phyloP scores from a whole-genome alignment of 2,329 filamentous ascomycete species.

The Penicillium sp. region DNA sequence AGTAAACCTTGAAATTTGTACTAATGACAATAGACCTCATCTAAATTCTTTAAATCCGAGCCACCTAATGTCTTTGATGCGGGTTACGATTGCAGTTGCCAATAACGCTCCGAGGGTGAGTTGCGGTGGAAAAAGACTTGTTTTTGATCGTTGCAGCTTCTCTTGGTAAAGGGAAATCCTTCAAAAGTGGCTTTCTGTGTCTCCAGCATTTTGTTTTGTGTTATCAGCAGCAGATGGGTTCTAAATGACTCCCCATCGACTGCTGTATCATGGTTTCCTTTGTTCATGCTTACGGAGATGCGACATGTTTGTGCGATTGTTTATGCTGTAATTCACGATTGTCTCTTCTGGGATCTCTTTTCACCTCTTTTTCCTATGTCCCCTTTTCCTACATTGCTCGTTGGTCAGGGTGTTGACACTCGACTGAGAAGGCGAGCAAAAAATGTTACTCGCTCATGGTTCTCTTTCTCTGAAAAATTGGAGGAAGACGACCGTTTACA shows the following conservation, averaged over 20 bases:
- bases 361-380: conserved; percentile 36
- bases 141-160: conserved; percentile 33
- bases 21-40: conserved; percentile 43
- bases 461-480: conserved; percentile 30
- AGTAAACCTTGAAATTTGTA: conserved; percentile 15
- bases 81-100: conserved; percentile 44
- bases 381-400: conserved; percentile 36
- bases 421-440: conserved; percentile 41
- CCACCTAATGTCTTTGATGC: conserved; percentile 39
- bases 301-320: conserved; percentile 43
- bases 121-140: conserved; percentile 32
- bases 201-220: conserved; percentile 36
- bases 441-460: conserved; percentile 41
- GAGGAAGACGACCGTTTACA: conserved; percentile 31
- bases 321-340: conserved; percentile 41
- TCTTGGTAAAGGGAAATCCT: conserved; percentile 36
- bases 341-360: conserved; percentile 30
- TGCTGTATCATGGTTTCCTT: conserved; percentile 42
- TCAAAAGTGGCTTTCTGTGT: conserved; percentile 49
- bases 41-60: conserved; percentile 42
- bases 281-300: conserved; percentile 44
- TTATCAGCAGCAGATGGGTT: conserved; percentile 30
- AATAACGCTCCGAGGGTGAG: conserved; percentile 33
- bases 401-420: conserved; percentile 44
- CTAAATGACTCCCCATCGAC: conserved; percentile 18